Evolutionary conservation across 371 early-diverging fungal genomes (phyloP).

Genomic region (Saksenaea oblongispora): DNA sequence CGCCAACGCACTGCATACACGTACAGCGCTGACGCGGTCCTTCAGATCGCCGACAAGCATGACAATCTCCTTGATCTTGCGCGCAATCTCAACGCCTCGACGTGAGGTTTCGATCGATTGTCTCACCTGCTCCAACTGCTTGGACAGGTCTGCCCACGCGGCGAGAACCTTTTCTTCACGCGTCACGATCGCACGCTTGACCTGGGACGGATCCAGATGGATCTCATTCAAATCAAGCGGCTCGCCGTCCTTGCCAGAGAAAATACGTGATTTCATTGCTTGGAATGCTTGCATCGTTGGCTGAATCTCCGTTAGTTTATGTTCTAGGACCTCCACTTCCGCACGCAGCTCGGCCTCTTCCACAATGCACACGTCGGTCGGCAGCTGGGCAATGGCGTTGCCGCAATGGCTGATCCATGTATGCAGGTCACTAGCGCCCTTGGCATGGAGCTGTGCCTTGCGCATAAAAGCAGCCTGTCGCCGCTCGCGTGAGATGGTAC

Average conservation of each 20-base stretch:
- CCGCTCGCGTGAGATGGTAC: conserved; percentile 31
- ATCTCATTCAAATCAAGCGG: conserved; percentile 26
- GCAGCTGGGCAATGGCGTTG: conserved; percentile 33
- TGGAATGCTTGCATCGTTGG: conserved; percentile 44
- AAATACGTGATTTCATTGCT: conserved; percentile 34
- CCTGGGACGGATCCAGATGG: conserved; percentile 21
- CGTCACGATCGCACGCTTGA: conserved; percentile 24
- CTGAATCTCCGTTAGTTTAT: conserved; percentile 34
- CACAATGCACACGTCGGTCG: conserved; percentile 39
- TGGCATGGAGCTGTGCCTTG: conserved; percentile 42
- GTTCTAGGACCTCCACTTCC: conserved; percentile 38
- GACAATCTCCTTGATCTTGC: conserved; percentile 48
- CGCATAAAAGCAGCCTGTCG: conserved; percentile 41
- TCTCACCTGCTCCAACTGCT: conserved; percentile 26
- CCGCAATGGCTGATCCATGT: conserved; percentile 47
- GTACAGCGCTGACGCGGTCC: conserved; percentile 37
- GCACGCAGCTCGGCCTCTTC: conserved; percentile 43
- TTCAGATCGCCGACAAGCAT: conserved; percentile 46
- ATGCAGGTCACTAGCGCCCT: conserved; percentile 43
- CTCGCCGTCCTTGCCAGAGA: conserved; percentile 27
- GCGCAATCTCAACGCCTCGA: conserved; percentile 40
- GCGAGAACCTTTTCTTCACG: conserved; percentile 32
- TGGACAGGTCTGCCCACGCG: conserved; percentile 38
- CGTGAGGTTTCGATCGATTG: conserved; percentile 28
- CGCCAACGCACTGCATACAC: conserved; percentile 21